Evolutionary conservation across 179 eudicot genomes (phyloP).

Genomic region (Sideroxylon spinosum): DNA sequence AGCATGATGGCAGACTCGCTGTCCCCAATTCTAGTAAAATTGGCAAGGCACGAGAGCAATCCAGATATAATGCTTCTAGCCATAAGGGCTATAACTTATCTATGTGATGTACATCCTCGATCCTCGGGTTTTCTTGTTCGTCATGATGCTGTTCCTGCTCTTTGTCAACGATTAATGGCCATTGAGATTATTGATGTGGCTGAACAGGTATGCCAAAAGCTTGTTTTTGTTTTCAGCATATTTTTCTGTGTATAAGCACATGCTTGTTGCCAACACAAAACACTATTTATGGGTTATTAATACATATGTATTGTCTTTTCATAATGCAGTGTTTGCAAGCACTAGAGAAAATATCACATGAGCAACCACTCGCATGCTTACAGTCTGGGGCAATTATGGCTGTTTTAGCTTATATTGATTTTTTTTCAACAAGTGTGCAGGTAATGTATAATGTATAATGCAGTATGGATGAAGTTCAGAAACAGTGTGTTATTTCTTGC

Average conservation of each 20-base stretch:
- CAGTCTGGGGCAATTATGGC: constrained; percentile 81
- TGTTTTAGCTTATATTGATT: constrained; percentile 71
- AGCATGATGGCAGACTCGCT: constrained; percentile 51
- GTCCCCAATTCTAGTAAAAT: constrained; percentile 66
- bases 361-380: constrained; percentile 76
- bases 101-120: constrained; percentile 73
- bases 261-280: background rate
- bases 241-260: background rate
- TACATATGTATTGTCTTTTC: constrained; percentile 16
- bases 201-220: constrained; percentile 65
- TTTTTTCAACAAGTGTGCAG: constrained; percentile 88
- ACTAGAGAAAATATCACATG: constrained; percentile 78
- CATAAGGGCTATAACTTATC: constrained; percentile 83
- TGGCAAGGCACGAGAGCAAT: constrained; percentile 61
- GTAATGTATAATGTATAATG: constrained; percentile 37
- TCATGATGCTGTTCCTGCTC: constrained; percentile 66
- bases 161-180: constrained; percentile 69
- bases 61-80: constrained; percentile 80
- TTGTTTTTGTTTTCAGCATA: constrained; percentile 6
- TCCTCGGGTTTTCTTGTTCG: constrained; percentile 58
- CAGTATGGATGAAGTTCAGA: background rate
- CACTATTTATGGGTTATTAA: background rate
- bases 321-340: constrained; percentile 88
- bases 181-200: constrained; percentile 87
- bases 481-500: background rate